Evolutionary conservation across 2,329 filamentous ascomycete genomes (phyloP).

Genomic region (Colletotrichum aenigma): DNA sequence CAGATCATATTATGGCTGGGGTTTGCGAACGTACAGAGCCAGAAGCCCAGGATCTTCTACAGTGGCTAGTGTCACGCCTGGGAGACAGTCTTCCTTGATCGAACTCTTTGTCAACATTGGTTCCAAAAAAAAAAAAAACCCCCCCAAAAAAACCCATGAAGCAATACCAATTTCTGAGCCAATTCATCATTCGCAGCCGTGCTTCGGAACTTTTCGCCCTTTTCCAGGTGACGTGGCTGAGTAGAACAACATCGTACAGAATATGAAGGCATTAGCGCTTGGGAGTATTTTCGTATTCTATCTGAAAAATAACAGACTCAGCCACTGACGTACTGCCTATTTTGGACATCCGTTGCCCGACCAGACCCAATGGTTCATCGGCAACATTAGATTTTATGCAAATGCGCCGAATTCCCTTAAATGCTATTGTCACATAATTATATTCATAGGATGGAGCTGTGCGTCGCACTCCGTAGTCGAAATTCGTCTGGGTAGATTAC

Average conservation of each 20-base stretch:
- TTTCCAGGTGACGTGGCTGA: neutral
- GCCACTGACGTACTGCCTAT: neutral
- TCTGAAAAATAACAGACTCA: neutral
- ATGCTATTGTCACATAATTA: rapidly evolving
- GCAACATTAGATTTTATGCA: neutral
- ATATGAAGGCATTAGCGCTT: rapidly evolving
- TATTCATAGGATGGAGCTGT: rapidly evolving
- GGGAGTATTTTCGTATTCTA: neutral
- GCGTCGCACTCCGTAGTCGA: neutral
- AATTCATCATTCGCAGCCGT: neutral
- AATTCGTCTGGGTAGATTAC: neutral
- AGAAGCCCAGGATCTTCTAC: neutral
- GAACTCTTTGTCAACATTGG: no score
- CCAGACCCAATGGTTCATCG: no score
- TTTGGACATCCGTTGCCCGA: rapidly evolving
- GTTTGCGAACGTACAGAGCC: neutral
- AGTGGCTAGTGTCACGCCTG: neutral
- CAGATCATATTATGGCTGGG: neutral
- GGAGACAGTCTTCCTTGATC: neutral
- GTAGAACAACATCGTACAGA: neutral
- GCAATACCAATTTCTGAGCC: neutral
- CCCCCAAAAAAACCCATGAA: no score
- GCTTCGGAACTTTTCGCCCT: neutral
- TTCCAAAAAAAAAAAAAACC: no score
- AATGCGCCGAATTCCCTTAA: rapidly evolving